Evolutionary conservation across 768 basidiomycete genomes (phyloP), one percentile per base, ranked within the genome.

Genomic region (Leccinum aurantiacum): DNA sequence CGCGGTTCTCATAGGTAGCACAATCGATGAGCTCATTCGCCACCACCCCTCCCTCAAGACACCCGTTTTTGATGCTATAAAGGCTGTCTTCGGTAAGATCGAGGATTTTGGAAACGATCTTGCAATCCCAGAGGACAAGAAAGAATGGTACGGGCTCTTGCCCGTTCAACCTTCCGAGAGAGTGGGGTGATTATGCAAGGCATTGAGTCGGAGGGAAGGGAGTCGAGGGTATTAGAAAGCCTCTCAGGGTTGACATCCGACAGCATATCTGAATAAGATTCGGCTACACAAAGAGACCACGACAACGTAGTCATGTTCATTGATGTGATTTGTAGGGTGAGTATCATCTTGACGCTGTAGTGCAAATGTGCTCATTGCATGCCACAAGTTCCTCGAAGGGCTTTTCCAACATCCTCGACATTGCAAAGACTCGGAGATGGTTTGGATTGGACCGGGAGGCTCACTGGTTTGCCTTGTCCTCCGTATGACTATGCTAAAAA

Each of bases 21-120:
- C 91, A 24, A 84, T 98, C 24, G 97, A 99, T 67, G 97, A 99
- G 70, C 87, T 99, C 59, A 88, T 96, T 60, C 86, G 97, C 6
- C 97, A 99, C 69, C 97, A 99, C 73, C 97, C 97, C 3, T 80
- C 83, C 1, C 79, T 99, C 52, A 96, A 93, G 71, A 72, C 82
- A 2, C 74, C 88, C 22, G 87, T 98, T 15, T 91, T 96, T 63
- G 85, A 90, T 14, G 84, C 91, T 1, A 75, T 95, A 61, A 87
- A 86, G 60, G 77, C 82, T 1, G 86, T 89, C 7, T 76, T 98
- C 63, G 76, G 80, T 60, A 84, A 82, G 71, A 86, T 97, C 35
- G 89, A 93, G 71, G 84, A 86, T 50, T 74, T 91, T 4, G 95
- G 92, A 10, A 81, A 80, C 52, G 70, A 77, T 2, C 92, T 82